These are phyloP conservation scores for Thalia dealbata DNA, from an alignment of 176 grass and related monocot species.

Conservation along the genomic window DNA sequence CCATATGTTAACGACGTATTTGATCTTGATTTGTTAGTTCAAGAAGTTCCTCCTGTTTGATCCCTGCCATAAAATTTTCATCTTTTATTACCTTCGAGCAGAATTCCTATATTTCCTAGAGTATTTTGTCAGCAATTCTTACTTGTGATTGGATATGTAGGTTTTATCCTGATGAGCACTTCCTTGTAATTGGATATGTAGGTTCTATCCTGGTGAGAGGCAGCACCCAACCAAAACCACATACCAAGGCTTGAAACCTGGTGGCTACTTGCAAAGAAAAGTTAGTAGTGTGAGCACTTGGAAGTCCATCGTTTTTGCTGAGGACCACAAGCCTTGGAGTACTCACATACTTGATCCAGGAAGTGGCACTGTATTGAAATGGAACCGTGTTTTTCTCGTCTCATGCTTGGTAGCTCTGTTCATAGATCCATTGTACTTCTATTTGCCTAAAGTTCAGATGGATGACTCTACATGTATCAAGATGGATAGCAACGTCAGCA, in stretches of 20 bases:
- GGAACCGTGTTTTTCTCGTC: constrained; percentile 71
- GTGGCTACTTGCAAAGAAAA: constrained; percentile 24
- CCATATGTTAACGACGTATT: too few species aligned
- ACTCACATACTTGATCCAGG: constrained; percentile 62
- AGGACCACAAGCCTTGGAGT: constrained; percentile 38
- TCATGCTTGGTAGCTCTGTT: constrained; percentile 70
- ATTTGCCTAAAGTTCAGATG: constrained; percentile 52
- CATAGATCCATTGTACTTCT: constrained; percentile 89
- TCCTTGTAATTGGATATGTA: constrained; percentile 17
- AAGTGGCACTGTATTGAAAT: constrained; percentile 60
- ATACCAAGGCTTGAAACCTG: constrained; percentile 32
- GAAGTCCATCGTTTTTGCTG: constrained; percentile 44
- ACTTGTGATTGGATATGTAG: neutral
- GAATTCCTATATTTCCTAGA: too few species aligned
- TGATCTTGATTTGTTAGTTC: too few species aligned
- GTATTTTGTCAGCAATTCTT: neutral
- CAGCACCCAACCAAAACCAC: constrained; percentile 40
- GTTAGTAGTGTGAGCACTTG: constrained; percentile 22
- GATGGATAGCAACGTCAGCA: constrained; percentile 40
- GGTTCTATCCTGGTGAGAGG: constrained; percentile 66
- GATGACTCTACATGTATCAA: constrained; percentile 26
- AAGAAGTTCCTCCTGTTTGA: too few species aligned
- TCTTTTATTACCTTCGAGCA: neutral
- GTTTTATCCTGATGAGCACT: too few species aligned
- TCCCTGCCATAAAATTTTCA: too few species aligned